Evolutionary conservation across 768 basidiomycete species (phyloP).

Genomic region (Russula abietina): DNA sequence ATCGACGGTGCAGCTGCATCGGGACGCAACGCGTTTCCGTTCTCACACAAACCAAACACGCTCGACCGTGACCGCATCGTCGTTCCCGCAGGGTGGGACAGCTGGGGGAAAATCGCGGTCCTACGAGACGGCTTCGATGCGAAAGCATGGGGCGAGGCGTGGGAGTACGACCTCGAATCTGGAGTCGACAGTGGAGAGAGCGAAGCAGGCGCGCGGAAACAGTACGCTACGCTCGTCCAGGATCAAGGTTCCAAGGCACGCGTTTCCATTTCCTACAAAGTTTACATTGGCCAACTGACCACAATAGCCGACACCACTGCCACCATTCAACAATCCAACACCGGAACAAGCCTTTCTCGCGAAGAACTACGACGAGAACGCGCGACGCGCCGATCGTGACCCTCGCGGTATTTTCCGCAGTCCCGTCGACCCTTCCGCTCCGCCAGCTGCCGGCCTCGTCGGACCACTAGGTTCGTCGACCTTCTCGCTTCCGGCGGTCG

Average conservation of each 20-base stretch:
- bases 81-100: conserved; percentile 96
- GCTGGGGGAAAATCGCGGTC: conserved; percentile 92
- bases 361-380: conserved; percentile 86
- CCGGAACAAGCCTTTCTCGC: conserved; percentile 89
- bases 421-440: conserved; percentile 51
- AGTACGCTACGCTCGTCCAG: conserved; percentile 68
- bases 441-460: conserved; percentile 69
- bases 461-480: conserved; percentile 88
- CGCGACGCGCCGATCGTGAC: conserved; percentile 85
- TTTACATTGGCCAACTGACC: conserved; percentile 2
- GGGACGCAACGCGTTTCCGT: conserved; percentile 76
- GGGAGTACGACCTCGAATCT: conserved; percentile 58
- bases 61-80: conserved; percentile 90
- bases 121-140: conserved; percentile 90
- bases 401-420: conserved; percentile 84
- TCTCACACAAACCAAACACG: conserved; percentile 81
- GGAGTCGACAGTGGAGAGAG: conserved; percentile 38
- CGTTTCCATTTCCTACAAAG: conserved; percentile 6
- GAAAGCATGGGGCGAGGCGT: conserved; percentile 69
- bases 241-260: conserved; percentile 70
- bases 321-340: conserved; percentile 72
- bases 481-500: conserved; percentile 81
- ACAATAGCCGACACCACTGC: conserved; percentile 56
- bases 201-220: conserved; percentile 51
- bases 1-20: conserved; percentile 39